Percentiles rank a stretch among this genome's conserved stretches.
phyloP scores from a whole-genome alignment of 257 asterid genomes.

The Solanum dulcamara region DNA sequence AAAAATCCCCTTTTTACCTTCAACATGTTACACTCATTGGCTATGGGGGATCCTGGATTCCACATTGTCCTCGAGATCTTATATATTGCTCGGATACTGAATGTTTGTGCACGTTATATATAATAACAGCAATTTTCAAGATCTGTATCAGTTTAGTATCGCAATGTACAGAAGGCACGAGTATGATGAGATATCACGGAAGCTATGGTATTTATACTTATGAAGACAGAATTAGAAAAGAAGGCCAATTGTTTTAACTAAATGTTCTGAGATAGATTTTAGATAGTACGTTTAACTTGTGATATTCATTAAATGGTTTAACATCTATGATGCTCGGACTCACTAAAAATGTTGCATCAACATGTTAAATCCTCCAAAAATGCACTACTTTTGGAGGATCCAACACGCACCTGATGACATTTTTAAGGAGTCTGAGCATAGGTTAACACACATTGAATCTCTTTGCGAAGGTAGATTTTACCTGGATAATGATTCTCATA shows the following conservation, averaged over 20 bases:
- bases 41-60: background rate
- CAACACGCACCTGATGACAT: background rate
- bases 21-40: background rate
- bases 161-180: background rate
- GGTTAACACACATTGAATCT: background rate
- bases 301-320: background rate
- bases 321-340: background rate
- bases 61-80: background rate
- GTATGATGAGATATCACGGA: no score
- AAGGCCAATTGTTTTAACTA: no score
- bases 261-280: no score
- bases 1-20: background rate
- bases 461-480: constrained; percentile 7
- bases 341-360: background rate
- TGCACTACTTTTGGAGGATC: background rate
- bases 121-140: background rate
- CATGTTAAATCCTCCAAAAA: background rate
- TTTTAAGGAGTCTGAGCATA: background rate
- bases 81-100: background rate
- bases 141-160: background rate
- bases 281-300: no score
- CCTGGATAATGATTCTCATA: constrained; percentile 73
- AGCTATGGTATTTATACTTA: no score
- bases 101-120: background rate
- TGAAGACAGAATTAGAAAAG: no score